Evolutionary conservation across 495 filamentous ascomycete genomes (phyloP), one percentile per base, ranked within the genome.

Genomic region (Aspergillus panamensis): DNA sequence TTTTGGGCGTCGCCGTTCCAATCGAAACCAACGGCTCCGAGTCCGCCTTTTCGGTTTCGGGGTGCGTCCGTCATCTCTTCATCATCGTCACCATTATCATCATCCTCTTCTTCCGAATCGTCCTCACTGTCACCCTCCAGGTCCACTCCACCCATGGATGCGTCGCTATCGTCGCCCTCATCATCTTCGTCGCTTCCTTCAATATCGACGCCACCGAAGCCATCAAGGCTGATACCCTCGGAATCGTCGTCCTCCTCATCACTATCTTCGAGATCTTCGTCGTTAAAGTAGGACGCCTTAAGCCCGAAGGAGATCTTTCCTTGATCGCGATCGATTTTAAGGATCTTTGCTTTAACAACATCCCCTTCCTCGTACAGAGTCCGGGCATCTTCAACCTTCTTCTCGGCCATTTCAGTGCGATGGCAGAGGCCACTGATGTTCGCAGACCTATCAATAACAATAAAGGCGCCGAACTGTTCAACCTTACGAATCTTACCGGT

Each of bases 361-460:
- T 98, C 94, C 6, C 92, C 93, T 62, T 89, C 89, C 21, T 86
- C 84, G 64, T 94, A 97, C 9, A 98, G 74, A 54, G 88, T 89
- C 61, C 82, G 83, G 17, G 91, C 89, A 73, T 97, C 85, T 50
- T 88, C 75, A 37, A 96, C 84, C 8, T 76, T 74, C 57, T 86
- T 83, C 55, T 96, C 90, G 0, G 93, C 89, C 81, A 98, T 91
- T 62, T 97, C 84, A 59, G 84, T 92, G 58, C 84, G 83, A 67
- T 98, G 94, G 69, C 93, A 97, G 17, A 98, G 79, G 51, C 94
- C 94, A 58, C 91, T 95, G 56, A 97, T 83, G 62, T 95, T 94
- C 37, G 77, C 70, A 25, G 91, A 93, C 33, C 84, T 80, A 73
- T 96, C 91, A 32, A 98, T 75, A 50, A 92, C 84, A 64, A 98